Evolutionary conservation across 2,329 filamentous ascomycete genomes (phyloP), one percentile per base, ranked within the genome.

Genomic region (Thelonectria rubi): DNA sequence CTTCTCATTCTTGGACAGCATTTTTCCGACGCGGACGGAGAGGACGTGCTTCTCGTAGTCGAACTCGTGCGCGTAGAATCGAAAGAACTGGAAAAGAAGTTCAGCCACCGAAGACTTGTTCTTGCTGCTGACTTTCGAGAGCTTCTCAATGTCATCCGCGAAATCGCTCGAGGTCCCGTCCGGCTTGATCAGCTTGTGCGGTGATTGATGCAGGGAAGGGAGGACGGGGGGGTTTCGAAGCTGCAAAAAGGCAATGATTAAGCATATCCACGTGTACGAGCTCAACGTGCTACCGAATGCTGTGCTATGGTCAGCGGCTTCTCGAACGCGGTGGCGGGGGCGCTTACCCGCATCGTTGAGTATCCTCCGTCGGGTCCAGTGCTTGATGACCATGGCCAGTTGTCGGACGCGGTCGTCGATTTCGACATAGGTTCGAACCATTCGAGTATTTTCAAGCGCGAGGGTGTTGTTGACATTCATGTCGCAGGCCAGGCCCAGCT

Each of bases 401-500:
- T 92, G 93, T 45, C 95, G 88, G 58, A 99, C 93, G 63, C 95
- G 89, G 40, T 93, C 88, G 76, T 99, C 95, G 59, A 96, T 90
- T 73, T 96, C 89, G 63, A 99, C 93, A 78, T 99, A 99, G 1
- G 93, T 97, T 75, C 94, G 92, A 71, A 99, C 95, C 94, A 99
- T 97, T 52, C 94, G 88, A 14, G 95, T 99, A 73, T 99, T 99
- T 77, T 98, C 94, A 63, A 99, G 82, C 4, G 95, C 95, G 55
- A 96, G 79, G 0, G 94, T 95, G 72, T 98, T 99, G 81, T 99
- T 99, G 79, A 99, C 94, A 71, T 99, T 99, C 90, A 99, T 95
- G 75, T 99, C 95, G 76, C 94, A 97, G 15, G 93, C 91, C 52
- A 99, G 83, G 66, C 89, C 83, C 59, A 97, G 82, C 76, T 97